These are phyloP conservation scores for Microcos paniculata DNA, from an alignment of 345 rosid genomes.

Conservation along the genomic window DNA sequence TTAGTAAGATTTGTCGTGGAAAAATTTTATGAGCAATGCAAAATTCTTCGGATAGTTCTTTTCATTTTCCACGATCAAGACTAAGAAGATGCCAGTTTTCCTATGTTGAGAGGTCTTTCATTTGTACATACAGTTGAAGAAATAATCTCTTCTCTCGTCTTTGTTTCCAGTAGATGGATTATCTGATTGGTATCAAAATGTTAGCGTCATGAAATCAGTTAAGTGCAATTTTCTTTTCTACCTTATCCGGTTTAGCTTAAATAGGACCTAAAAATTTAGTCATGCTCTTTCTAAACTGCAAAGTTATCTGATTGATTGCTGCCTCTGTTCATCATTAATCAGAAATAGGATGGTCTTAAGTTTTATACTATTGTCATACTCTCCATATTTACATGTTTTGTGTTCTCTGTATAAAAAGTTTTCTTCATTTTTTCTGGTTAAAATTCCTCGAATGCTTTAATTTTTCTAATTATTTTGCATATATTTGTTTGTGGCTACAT, in stretches of 20 bases:
- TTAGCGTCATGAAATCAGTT: slow-evolving; percentile 2
- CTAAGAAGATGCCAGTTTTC: background rate
- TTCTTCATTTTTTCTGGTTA: background rate
- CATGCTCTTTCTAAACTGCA: background rate
- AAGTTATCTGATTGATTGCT: background rate
- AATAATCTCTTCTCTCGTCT: background rate
- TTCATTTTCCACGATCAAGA: background rate
- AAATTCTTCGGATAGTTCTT: background rate
- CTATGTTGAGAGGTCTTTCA: background rate
- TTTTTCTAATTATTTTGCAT: background rate
- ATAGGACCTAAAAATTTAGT: background rate
- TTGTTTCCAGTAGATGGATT: background rate
- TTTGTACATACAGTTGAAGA: background rate
- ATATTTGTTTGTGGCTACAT: background rate
- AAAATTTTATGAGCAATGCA: background rate
- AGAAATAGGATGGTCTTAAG: slow-evolving; percentile 1
- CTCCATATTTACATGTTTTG: background rate
- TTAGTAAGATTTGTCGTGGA: background rate
- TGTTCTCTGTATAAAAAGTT: background rate
- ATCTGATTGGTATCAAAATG: background rate
- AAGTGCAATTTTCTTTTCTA: background rate
- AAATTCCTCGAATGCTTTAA: background rate
- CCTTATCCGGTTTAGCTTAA: background rate
- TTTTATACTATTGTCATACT: background rate
- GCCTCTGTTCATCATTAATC: background rate